Percentiles rank a stretch among this genome's conserved stretches.
Evolutionary conservation across 1,284 basidiomycete species (phyloP).

Genomic region (Naganishia albida): DNA sequence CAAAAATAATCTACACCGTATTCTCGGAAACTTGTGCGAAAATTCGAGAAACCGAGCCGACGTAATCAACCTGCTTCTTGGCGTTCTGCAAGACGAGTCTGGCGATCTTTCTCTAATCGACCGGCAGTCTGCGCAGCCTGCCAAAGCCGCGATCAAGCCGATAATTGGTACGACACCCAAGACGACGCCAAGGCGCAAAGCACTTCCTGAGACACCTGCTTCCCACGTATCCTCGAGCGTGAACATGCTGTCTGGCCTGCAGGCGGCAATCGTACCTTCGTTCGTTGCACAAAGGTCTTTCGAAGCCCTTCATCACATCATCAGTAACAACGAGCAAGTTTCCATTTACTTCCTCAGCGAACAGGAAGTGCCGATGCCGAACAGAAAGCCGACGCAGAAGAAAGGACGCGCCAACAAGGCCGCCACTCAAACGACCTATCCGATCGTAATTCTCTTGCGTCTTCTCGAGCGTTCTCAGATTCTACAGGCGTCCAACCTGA

Average conservation of each 20-base stretch:
- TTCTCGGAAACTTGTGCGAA: conserved; percentile 93
- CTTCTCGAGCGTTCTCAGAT: conserved; percentile 81
- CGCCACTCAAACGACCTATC: conserved; percentile 83
- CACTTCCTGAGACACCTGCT: conserved; percentile 53
- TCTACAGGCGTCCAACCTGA: conserved; percentile 80
- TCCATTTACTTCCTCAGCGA: conserved; percentile 92
- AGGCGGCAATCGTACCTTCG: conserved; percentile 82
- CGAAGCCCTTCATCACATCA: conserved; percentile 82
- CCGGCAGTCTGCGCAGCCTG: conserved; percentile 51
- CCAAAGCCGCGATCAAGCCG: conserved; percentile 92
- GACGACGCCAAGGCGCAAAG: conserved; percentile 66
- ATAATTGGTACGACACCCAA: conserved; percentile 68
- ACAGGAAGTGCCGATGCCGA: conserved; percentile 77
- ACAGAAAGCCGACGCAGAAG: conserved; percentile 67
- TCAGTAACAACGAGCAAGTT: conserved; percentile 75
- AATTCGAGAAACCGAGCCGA: conserved; percentile 89
- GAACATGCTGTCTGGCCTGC: conserved; percentile 61
- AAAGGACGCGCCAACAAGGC: conserved; percentile 84
- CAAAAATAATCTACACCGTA: conserved; percentile 82
- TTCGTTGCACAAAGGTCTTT: conserved; percentile 89
- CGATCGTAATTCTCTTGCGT: conserved; percentile 81
- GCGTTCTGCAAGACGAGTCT: conserved; percentile 90
- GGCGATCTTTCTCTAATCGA: conserved; percentile 90
- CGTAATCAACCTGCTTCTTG: conserved; percentile 86
- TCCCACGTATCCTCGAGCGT: conserved; percentile 49